Evolutionary conservation across 371 early-diverging fungal species (phyloP).

Genomic region (Mortierella sp.): DNA sequence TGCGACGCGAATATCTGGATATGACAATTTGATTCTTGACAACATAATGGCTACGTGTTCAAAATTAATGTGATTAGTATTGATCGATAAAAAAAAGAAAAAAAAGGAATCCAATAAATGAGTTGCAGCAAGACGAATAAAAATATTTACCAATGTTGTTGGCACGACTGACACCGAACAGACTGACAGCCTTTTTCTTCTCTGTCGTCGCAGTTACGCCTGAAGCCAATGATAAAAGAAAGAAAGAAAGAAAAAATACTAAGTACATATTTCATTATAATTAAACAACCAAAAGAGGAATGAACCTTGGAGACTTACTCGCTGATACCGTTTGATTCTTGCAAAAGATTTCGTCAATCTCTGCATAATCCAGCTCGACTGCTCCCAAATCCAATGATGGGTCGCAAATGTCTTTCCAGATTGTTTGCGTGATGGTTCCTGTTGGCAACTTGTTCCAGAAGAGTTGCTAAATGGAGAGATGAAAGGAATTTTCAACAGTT

Average conservation of each 20-base stretch:
- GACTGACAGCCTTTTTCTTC: conserved; percentile 64
- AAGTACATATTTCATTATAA: background rate
- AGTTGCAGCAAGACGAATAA: background rate
- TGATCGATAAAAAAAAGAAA: background rate
- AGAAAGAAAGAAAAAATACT: background rate
- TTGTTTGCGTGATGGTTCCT: conserved; percentile 66
- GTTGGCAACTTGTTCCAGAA: conserved; percentile 73
- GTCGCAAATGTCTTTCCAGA: conserved; percentile 68
- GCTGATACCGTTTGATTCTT: conserved; percentile 36
- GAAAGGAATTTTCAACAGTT: background rate
- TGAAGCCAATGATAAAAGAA: background rate
- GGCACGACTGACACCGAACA: conserved; percentile 75
- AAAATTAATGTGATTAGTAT: background rate
- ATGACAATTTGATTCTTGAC: conserved; percentile 73
- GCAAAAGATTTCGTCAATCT: conserved; percentile 54
- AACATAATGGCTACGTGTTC: conserved; percentile 72
- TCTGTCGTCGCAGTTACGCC: conserved; percentile 18
- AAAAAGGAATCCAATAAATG: too few relatives aligned
- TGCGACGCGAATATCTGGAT: conserved; percentile 76
- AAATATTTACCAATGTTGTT: conserved; percentile 68
- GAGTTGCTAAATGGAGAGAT: conserved; percentile 57
- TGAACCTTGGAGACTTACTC: conserved; percentile 9
- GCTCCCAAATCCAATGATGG: conserved; percentile 39
- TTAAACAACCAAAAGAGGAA: background rate
- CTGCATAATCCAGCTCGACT: conserved; percentile 47